Evolutionary conservation across 2,329 filamentous ascomycete species (phyloP).

Genomic region (Fusarium neocosmosporiellum): DNA sequence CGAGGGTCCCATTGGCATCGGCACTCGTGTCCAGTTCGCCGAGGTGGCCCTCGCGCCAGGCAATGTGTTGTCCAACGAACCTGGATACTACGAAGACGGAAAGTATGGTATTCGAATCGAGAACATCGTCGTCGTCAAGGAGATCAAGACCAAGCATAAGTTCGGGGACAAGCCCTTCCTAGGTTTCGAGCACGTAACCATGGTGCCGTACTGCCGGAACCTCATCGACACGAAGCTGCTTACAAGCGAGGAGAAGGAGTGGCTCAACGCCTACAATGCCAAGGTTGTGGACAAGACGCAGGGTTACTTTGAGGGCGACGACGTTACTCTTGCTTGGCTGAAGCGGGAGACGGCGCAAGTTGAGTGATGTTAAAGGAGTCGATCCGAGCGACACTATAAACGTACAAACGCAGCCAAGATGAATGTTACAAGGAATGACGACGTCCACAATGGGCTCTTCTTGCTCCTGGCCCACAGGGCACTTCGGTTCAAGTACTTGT

Average conservation of each 20-base stretch:
- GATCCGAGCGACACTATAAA: constrained; percentile 55
- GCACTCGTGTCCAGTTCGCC: constrained; percentile 88
- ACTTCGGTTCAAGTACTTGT: constrained; percentile 51
- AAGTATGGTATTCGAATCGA: constrained; percentile 96
- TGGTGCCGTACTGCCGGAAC: constrained; percentile 94
- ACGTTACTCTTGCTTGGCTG: constrained; percentile 81
- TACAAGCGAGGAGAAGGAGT: constrained; percentile 79
- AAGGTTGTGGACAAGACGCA: constrained; percentile 87
- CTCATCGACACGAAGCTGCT: constrained; percentile 82
- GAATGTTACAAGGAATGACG: constrained; percentile 79
- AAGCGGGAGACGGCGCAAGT: constrained; percentile 84
- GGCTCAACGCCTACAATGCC: constrained; percentile 87
- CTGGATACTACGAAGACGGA: constrained; percentile 97
- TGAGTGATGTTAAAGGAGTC: constrained; percentile 32
- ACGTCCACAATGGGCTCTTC: constrained; percentile 71
- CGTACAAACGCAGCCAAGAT: constrained; percentile 66
- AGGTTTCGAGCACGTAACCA: constrained; percentile 96
- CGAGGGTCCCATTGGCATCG: constrained; percentile 96
- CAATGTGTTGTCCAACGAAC: constrained; percentile 96
- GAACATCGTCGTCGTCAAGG: constrained; percentile 91
- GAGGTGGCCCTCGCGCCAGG: constrained; percentile 91
- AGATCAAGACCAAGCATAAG: constrained; percentile 85
- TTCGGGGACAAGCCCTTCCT: constrained; percentile 96
- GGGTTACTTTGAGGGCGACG: constrained; percentile 78
- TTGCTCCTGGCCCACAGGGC: constrained; percentile 62